A percentile compares a stretch with the other conserved stretches of the same genome.
Conservation (phyloP, 306 rosid species). For the Senna siamea region DNA sequence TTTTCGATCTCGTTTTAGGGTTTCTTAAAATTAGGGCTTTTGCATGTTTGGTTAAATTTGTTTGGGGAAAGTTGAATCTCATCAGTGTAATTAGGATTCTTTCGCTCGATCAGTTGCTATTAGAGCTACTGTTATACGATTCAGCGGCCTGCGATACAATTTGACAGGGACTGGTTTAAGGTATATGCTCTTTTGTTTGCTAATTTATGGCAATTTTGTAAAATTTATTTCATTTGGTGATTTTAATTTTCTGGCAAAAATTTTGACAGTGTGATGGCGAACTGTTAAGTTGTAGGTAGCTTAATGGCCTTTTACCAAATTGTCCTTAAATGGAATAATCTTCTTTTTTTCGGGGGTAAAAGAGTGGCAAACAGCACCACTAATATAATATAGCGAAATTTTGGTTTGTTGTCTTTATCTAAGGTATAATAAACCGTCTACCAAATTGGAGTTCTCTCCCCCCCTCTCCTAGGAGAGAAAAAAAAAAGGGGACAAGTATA, state of each 20-base stretch:
- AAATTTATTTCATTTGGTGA: background rate
- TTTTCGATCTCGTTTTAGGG: constrained; percentile 42
- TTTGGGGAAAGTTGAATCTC: constrained; percentile 33
- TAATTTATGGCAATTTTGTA: background rate
- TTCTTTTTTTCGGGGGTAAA: background rate
- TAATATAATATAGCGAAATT: background rate
- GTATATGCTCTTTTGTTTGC: constrained; percentile 10
- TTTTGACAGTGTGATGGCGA: too few relatives aligned
- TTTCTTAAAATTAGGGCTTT: constrained; percentile 45
- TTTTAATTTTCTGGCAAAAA: background rate
- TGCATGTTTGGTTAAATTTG: constrained; percentile 23
- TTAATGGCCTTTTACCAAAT: constrained; percentile 29
- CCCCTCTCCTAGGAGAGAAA: background rate
- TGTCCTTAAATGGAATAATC: constrained; percentile 2
- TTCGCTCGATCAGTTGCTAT: background rate
- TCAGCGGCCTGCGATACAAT: constrained; percentile 20
- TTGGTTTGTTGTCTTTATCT: background rate
- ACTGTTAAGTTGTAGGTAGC: background rate
- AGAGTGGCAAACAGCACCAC: background rate
- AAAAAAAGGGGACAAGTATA: background rate
- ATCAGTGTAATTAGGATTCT: background rate
- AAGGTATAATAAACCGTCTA: background rate
- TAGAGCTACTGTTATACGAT: constrained; percentile 19
- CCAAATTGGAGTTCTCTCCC: background rate
- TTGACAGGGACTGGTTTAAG: constrained; percentile 23